phyloP scores from a whole-genome alignment of 352 stramenopile genomes.

The Pythium coloratum region DNA sequence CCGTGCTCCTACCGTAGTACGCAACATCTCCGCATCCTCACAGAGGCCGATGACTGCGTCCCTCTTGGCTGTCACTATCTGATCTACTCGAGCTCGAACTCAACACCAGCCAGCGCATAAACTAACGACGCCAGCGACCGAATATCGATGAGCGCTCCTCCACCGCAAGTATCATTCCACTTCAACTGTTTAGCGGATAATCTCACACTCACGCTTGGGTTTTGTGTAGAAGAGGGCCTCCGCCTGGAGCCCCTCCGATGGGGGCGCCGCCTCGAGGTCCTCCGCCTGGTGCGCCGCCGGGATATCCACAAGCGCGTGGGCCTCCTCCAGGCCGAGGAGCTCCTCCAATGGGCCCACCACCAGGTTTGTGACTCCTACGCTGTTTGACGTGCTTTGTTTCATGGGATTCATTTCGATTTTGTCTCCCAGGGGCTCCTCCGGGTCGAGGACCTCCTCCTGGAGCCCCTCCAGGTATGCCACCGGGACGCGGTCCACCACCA shows the following conservation, averaged over 20 bases:
- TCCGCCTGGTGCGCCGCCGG: constrained; percentile 29
- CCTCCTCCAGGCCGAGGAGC: constrained; percentile 46
- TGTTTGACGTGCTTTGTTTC: neutral
- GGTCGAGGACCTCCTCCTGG: constrained; percentile 25
- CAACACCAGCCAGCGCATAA: neutral
- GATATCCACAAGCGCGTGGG: constrained; percentile 56
- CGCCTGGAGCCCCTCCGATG: constrained; percentile 29
- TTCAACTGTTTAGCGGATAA: neutral
- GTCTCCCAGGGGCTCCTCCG: constrained; percentile 20
- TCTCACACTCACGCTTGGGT: neutral
- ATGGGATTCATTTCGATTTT: neutral
- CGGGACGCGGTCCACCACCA: constrained; percentile 10
- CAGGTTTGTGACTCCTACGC: constrained; percentile 30
- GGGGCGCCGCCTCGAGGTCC: constrained; percentile 34
- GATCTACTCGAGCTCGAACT: neutral
- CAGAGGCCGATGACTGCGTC: neutral
- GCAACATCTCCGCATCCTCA: neutral
- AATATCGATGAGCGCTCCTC: constrained; percentile 17
- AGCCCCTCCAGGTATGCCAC: constrained; percentile 25
- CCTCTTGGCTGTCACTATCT: neutral
- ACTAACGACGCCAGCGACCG: neutral
- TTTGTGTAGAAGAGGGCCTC: constrained; percentile 27
- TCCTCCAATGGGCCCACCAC: constrained; percentile 43
- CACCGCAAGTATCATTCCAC: constrained; percentile 15
- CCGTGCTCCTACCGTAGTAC: neutral